Evolutionary conservation across 345 rosid genomes (phyloP).

Genomic region (Lepidium aucheri): DNA sequence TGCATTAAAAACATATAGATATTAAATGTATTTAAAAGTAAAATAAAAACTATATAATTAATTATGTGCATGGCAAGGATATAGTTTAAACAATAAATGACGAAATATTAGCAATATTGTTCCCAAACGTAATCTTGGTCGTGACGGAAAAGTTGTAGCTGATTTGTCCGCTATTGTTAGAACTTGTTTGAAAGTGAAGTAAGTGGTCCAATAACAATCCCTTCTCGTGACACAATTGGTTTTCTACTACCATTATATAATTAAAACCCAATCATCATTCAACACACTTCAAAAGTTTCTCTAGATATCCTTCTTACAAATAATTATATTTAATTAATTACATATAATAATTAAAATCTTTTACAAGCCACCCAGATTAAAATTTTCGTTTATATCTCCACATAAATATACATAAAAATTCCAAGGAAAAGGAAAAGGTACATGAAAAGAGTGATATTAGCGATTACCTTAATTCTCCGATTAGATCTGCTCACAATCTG

Average conservation of each 20-base stretch:
- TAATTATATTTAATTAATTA: neutral
- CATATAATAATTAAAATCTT: neutral
- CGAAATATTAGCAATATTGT: neutral
- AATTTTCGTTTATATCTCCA: neutral
- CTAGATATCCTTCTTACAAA: neutral
- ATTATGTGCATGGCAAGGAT: too few relatives aligned
- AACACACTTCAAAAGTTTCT: neutral
- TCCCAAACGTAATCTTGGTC: too few relatives aligned
- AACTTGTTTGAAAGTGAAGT: constrained; percentile 1
- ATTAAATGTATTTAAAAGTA: too few relatives aligned
- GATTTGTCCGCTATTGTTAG: neutral
- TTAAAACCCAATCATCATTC: neutral
- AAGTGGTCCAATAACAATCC: constrained; percentile 20
- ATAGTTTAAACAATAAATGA: neutral
- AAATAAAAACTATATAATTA: too few relatives aligned
- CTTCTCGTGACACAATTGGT: constrained; percentile 9
- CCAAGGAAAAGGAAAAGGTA: too few relatives aligned
- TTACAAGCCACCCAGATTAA: neutral
- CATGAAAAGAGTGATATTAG: too few relatives aligned
- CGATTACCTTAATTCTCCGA: too few relatives aligned
- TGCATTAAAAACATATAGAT: too few relatives aligned
- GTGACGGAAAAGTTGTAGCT: too few relatives aligned
- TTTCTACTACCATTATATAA: neutral
- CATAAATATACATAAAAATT: too few relatives aligned
- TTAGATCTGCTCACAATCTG: too few relatives aligned